Evolutionary conservation across 2,329 filamentous ascomycete genomes (phyloP).

Genomic region (Trichoderma brevicompactum): DNA sequence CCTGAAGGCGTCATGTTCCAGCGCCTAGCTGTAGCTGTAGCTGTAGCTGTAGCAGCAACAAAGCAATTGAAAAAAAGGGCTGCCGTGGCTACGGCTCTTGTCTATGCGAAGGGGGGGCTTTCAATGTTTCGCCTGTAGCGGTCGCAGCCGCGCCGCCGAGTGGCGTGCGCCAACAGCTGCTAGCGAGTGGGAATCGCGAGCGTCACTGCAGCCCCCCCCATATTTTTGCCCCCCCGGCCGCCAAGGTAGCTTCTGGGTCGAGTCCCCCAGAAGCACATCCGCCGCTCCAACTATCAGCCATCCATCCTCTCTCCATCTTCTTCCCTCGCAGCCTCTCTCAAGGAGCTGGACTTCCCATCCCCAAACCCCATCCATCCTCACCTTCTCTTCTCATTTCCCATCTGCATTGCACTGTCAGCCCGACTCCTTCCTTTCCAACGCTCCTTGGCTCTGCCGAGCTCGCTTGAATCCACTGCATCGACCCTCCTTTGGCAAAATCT

Average conservation of each 20-base stretch:
- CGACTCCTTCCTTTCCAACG: constrained; percentile 43
- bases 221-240: constrained; percentile 18
- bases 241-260: constrained; percentile 1
- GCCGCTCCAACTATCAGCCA: neutral
- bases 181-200: constrained; percentile 26
- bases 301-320: constrained; percentile 32
- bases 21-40: no score
- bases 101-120: neutral
- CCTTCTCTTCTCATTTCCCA: constrained; percentile 46
- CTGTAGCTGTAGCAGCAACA: neutral
- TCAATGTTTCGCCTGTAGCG: constrained; percentile 32
- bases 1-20: no score
- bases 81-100: constrained; percentile 3
- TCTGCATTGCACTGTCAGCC: constrained; percentile 41
- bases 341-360: constrained; percentile 45
- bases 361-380: constrained; percentile 50
- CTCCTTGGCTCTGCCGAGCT: constrained; percentile 46
- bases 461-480: constrained; percentile 37
- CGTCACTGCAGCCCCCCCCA: constrained; percentile 23
- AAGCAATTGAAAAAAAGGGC: neutral
- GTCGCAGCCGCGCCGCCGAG: constrained; percentile 22
- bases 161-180: constrained; percentile 29
- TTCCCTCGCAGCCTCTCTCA: constrained; percentile 37
- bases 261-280: constrained; percentile 1
- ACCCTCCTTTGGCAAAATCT: constrained; percentile 47